phyloP scores from a whole-genome alignment of 2,329 filamentous ascomycete genomes.

The Lecanicillium sp. region DNA sequence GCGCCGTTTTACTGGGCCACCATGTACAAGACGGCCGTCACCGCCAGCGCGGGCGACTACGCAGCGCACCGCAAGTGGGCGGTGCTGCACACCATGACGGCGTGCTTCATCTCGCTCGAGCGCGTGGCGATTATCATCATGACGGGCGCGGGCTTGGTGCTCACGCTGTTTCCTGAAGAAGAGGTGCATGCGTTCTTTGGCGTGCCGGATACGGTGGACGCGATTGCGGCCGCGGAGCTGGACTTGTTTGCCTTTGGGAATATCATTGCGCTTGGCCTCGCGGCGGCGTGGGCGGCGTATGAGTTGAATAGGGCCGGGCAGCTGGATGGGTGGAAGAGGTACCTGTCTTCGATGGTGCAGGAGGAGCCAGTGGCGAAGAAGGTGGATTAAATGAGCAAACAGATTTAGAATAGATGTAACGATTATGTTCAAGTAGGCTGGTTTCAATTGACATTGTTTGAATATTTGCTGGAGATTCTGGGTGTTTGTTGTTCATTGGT shows the following conservation, averaged over 20 bases:
- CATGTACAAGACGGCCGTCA: conserved; percentile 2
- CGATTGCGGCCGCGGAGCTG: conserved; percentile 4
- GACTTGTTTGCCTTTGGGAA: conserved; percentile 3
- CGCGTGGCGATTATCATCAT: neutral
- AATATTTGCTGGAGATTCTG: too few relatives aligned
- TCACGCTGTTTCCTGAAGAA: neutral
- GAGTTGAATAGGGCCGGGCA: too few relatives aligned
- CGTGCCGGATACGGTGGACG: neutral
- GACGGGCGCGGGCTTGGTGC: neutral
- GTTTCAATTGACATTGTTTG: too few relatives aligned
- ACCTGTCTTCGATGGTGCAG: too few relatives aligned
- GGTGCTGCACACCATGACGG: conserved; percentile 3
- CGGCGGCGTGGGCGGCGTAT: too few relatives aligned
- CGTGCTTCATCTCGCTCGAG: neutral
- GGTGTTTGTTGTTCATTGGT: too few relatives aligned
- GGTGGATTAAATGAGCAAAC: too few relatives aligned
- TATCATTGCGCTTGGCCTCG: neutral
- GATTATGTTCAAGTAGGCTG: too few relatives aligned
- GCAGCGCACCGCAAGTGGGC: conserved; percentile 4
- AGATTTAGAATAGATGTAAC: too few relatives aligned
- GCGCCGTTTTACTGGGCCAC: conserved; percentile 1
- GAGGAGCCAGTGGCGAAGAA: too few relatives aligned
- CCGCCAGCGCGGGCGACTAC: conserved; percentile 1
- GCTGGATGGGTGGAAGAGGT: too few relatives aligned
- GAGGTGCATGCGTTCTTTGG: conserved; percentile 1